A percentile compares a stretch with the other conserved stretches of the same genome.
Evolutionary conservation across 139 green algal species (phyloP).

Genomic region (Pseudopediastrum boryanum): DNA sequence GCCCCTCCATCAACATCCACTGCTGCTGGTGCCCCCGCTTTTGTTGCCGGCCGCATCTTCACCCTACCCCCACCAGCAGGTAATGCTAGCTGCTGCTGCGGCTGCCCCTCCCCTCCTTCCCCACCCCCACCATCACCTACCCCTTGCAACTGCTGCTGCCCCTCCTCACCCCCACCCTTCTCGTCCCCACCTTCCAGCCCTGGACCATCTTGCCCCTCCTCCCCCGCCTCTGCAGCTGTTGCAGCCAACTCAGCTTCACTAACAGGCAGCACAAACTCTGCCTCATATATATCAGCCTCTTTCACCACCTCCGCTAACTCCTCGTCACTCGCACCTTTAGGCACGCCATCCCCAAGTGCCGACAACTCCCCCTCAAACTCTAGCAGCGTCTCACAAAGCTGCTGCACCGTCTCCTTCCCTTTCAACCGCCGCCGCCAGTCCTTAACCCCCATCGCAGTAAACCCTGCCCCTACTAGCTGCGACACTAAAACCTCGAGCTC

Average conservation of each 20-base stretch:
- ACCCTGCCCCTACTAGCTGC: constrained; percentile 31
- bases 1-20: no score
- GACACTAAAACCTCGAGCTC: constrained; percentile 40
- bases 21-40: neutral
- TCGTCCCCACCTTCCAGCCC: neutral
- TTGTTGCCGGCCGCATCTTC: neutral
- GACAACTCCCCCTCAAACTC: constrained; percentile 39
- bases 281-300: constrained; percentile 42
- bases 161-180: neutral
- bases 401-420: neutral
- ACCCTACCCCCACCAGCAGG: neutral
- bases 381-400: constrained; percentile 17
- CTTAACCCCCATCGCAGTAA: constrained; percentile 9
- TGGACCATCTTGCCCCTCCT: neutral
- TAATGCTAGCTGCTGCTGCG: neutral
- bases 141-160: neutral
- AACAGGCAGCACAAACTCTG: constrained; percentile 47
- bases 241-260: constrained; percentile 16
- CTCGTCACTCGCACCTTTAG: constrained; percentile 31
- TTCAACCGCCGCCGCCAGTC: constrained; percentile 27
- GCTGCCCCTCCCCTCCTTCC: neutral
- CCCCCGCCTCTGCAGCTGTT: constrained; percentile 8
- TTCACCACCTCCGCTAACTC: constrained; percentile 23
- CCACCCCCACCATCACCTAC: neutral
- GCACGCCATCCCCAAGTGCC: constrained; percentile 41